Percentiles rank a stretch among this genome's conserved stretches.
phyloP scores from a whole-genome alignment of 345 rosid species.

The Moringa oleifera region DNA sequence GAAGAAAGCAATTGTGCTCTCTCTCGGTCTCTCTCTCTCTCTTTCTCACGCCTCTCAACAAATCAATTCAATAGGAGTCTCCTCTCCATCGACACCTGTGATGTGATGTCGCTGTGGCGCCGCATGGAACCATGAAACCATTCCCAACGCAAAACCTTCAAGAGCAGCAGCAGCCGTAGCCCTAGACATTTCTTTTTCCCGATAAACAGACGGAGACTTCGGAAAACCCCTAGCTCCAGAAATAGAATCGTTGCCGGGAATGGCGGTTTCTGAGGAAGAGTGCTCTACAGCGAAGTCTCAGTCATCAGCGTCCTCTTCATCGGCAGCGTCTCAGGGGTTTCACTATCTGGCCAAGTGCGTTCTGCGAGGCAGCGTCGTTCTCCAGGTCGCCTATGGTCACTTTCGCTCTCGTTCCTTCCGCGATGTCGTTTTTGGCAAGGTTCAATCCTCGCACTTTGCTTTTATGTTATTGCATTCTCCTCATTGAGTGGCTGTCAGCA shows the following conservation, averaged over 20 bases:
- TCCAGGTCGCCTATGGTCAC: conserved; percentile 77
- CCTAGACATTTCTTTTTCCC: background rate
- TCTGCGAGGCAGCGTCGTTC: conserved; percentile 74
- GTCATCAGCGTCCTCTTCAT: conserved; percentile 48
- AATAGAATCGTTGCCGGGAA: conserved; percentile 14
- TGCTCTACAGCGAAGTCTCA: conserved; percentile 67
- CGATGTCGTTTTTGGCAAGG: conserved; percentile 95
- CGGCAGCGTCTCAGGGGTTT: conserved; percentile 37
- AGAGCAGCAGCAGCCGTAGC: background rate
- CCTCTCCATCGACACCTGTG: background rate
- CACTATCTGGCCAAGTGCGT: conserved; percentile 91
- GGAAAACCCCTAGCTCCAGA: conserved; percentile 16
- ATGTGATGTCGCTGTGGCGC: conserved; percentile 5
- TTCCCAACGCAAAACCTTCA: background rate
- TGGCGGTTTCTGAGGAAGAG: conserved; percentile 98
- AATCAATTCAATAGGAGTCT: too few relatives aligned
- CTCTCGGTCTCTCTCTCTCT: background rate
- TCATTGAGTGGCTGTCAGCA: background rate
- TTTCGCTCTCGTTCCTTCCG: conserved; percentile 59
- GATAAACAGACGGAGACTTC: background rate
- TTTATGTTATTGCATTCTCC: background rate
- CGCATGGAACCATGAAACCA: background rate
- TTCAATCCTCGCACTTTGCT: conserved; percentile 8
- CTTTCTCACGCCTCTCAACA: background rate
- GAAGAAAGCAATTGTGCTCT: too few relatives aligned